Base-by-base conservation (phyloP, 805 yeast species). In the Nakazawaea anatomiae region DNA sequence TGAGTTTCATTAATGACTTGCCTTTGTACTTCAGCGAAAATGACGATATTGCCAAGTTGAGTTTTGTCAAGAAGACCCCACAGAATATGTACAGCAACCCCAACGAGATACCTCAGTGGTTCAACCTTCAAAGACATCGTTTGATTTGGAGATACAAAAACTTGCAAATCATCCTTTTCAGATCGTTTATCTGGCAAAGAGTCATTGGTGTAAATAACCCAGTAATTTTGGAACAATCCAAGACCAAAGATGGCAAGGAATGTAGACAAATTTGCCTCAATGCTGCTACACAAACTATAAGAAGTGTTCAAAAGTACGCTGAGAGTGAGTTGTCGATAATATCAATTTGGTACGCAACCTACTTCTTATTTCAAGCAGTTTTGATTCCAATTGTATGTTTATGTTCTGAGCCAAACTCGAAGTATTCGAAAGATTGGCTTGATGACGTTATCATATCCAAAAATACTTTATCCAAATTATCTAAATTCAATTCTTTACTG, bases 341-440 rank as follows among this genome's bases (percentile, higher is more conserved):
- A 32, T 71, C 79, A 11, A 74, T 79, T 30, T 83, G 88, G 88
- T 79, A 82, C 63, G 78, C 85, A 4, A 77, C 82, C 0, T 83
- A 79, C 58, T 83, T 79, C 61, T 55, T 81, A 11, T 81, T 82
- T 64, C 87, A 83, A 60, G 86, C 87, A 1, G 75, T 78, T 4
- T 64, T 83, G 51, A 77, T 83, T 46, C 82, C 84, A 7, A 72
- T 81, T 48, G 75, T 78, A 8, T 77, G 81, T 56, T 60, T 76
- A 14, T 74, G 80, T 53, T 71, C 81, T 8, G 82, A 79, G 50
- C 58, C 46, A 3, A 31, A 59, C 5, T 73, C 80, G 11, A 70
- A 73, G 46, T 72, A 74, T 56, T 69, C 78, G 2, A 48, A 47
- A 4, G 62, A 62, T 11, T 79, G 83, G 83, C 55, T 66, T 54